Base-by-base conservation (phyloP, 108 stramenopile genomes). In the Fragilaria radians region DNA sequence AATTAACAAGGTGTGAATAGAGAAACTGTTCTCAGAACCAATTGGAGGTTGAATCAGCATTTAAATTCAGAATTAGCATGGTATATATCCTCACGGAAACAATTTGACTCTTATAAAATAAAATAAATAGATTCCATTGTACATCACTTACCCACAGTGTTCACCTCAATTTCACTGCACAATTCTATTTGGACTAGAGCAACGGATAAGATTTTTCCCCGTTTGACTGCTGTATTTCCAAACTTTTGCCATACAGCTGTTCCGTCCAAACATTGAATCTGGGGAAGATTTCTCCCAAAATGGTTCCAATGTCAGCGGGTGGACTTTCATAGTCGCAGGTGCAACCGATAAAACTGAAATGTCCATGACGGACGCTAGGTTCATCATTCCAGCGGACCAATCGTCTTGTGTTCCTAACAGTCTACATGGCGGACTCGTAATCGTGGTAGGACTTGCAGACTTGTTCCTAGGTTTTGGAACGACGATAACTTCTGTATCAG, bases 401-500 rank as follows among this genome's bases (percentile, higher is more conserved):
- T 77, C 76, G 4, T 48, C 57, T 28, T 36, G 19, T 30, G 58
- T 54, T 3, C 69, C 69, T 54, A 70, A 49, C 9, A 76, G 23
- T 54, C 49, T 59, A 23, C 65, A 45, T 3, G 69, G 57, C 2
- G 23, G 18, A 27, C 60, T 62, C 61, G 61, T 59, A 26, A 14
- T 5, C 22, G 14, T 4, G 0, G 11, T 23, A 29, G 46, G 32
- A 9, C 7, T n/a, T 52, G 30, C 19, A 23, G 58, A 63, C 49
- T 45, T 36, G 23, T 27, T n/a, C 5, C 85, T 73, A 48, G 77
- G 72, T 61, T 81, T 85, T 1, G 88, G 83, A 61, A 73, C 50
- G 24, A 89, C 63, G 17, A 81, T 55, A n/a, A 89, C 69, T 61
- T 89, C 88, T 11, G 84, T 85, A 45, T 86, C 71, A n/a, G 76